phyloP scores from a whole-genome alignment of 352 stramenopile species.

The Phytophthora hybrid region DNA sequence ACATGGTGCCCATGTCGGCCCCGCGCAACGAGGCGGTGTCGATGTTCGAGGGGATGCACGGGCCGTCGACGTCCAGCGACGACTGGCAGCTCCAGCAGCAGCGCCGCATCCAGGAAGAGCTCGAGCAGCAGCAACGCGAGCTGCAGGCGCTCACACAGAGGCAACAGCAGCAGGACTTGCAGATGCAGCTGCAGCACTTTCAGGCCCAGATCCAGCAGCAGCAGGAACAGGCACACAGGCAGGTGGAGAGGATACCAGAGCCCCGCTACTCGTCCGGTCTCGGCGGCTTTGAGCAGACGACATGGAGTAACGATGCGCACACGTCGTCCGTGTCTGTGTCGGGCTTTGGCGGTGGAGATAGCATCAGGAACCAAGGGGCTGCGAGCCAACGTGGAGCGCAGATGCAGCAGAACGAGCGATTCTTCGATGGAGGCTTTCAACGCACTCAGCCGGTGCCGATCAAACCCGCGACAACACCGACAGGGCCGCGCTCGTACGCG shows the following conservation, averaged over 20 bases:
- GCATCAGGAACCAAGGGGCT: neutral
- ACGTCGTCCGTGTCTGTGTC: neutral
- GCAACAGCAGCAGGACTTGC: slow-evolving; percentile 18
- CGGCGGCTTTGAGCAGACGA: slow-evolving; percentile 8
- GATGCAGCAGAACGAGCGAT: slow-evolving; percentile 3
- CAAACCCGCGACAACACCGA: neutral
- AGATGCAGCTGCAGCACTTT: slow-evolving; percentile 21
- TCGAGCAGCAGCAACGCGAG: slow-evolving; percentile 29
- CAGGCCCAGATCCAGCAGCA: slow-evolving; percentile 31
- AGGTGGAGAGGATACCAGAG: slow-evolving; percentile 25
- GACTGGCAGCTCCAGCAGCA: slow-evolving; percentile 41
- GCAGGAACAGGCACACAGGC: slow-evolving; percentile 8
- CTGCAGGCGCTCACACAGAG: slow-evolving; percentile 28
- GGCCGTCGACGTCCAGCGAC: slow-evolving; percentile 19
- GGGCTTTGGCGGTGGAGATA: neutral
- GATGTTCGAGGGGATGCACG: slow-evolving; percentile 19
- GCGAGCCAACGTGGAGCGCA: neutral
- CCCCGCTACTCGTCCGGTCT: slow-evolving; percentile 1
- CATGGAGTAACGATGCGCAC: slow-evolving; percentile 13
- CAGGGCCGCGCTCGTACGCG: slow-evolving; percentile 5
- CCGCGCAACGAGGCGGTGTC: slow-evolving; percentile 16
- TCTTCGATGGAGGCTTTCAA: slow-evolving; percentile 2
- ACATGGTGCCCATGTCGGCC: slow-evolving; percentile 12
- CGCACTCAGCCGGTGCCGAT: slow-evolving; percentile 4
- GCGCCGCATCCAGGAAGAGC: slow-evolving; percentile 28